Evolutionary conservation across 2,329 filamentous ascomycete genomes (phyloP), one percentile per base, ranked within the genome.

Genomic region (Colletotrichum simmondsii): DNA sequence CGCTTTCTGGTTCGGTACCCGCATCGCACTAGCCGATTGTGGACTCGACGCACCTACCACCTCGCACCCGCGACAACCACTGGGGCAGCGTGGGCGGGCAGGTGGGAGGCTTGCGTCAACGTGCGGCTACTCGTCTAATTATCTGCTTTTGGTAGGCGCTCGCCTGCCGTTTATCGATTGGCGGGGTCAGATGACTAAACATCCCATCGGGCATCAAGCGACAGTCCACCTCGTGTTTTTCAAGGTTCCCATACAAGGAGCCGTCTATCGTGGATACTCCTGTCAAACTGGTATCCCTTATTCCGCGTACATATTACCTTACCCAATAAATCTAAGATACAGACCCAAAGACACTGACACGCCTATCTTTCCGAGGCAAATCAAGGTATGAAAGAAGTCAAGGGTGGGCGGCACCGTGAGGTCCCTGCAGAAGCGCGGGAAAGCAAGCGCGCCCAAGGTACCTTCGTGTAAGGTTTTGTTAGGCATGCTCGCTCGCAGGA

Each of bases 61-160:
- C 28, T 32, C 16, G 49, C 61, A 64, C 53, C 28, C 61, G 57
- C 65, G 54, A 53, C 4, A 30, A 19, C 57, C 60, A 60, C 54
- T 65, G 70, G 60, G 65, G 52, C 37, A 42, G 37, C 30, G 16
- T 42, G 37, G 16, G 37, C 30, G 30, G 30, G 30, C 30, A 42
- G 37, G 37, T 19, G 37, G 42, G 53, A 62, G 54, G 49, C 35
- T 67, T 67, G 71, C 71, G 67, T 73, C 49, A 73, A 66, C 68
- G 42, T 65, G 71, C 71, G 67, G 71, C 71, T 71, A 63, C 68
- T 72, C 74, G 64, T 65, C 64, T 68, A 73, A 71, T 62, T 71
- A 22, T 49, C 73, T 28, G 19, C 56, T 71, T 74, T n/a, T 12
- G 60, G 66, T 52, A 74, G 60, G 59, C 71, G 49, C 71, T 68